phyloP scores from a whole-genome alignment of 768 basidiomycete genomes.

The Saitozyma sp. region DNA sequence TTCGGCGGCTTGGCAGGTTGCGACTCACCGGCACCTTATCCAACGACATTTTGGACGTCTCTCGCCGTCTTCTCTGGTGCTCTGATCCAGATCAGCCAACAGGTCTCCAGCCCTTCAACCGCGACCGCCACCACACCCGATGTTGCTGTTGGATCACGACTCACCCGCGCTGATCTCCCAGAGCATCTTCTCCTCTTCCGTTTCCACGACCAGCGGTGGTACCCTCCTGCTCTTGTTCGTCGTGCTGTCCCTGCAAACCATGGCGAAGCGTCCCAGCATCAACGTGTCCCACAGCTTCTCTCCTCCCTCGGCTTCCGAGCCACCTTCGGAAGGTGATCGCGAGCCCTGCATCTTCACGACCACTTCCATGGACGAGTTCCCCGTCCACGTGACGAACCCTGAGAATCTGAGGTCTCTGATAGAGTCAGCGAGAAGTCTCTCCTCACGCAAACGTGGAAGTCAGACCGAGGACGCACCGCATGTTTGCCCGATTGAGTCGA shows the following conservation, averaged over 20 bases:
- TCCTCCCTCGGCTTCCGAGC: slow-evolving; percentile 42
- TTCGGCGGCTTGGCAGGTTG: neutral
- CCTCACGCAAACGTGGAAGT: neutral
- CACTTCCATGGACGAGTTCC: slow-evolving; percentile 78
- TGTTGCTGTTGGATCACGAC: neutral
- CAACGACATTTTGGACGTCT: slow-evolving; percentile 62
- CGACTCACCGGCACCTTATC: slow-evolving; percentile 62
- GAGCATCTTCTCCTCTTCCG: slow-evolving; percentile 65
- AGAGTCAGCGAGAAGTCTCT: neutral
- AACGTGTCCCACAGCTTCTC: slow-evolving; percentile 60
- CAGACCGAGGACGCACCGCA: slow-evolving; percentile 27
- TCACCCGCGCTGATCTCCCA: slow-evolving; percentile 67
- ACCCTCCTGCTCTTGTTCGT: slow-evolving; percentile 68
- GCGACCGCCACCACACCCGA: too few relatives aligned
- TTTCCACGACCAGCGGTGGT: slow-evolving; percentile 63
- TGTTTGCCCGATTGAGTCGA: slow-evolving; percentile 41
- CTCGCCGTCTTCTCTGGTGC: slow-evolving; percentile 63
- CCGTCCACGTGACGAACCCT: slow-evolving; percentile 78
- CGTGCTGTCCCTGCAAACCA: slow-evolving; percentile 75
- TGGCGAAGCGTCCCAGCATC: slow-evolving; percentile 72
- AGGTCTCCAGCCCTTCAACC: too few relatives aligned
- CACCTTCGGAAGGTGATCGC: slow-evolving; percentile 54
- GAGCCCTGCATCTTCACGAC: slow-evolving; percentile 76
- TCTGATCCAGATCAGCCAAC: slow-evolving; percentile 44
- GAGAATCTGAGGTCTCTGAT: slow-evolving; percentile 66